Evolutionary conservation across 345 rosid genomes (phyloP).

Genomic region (Brassica juncea): DNA sequence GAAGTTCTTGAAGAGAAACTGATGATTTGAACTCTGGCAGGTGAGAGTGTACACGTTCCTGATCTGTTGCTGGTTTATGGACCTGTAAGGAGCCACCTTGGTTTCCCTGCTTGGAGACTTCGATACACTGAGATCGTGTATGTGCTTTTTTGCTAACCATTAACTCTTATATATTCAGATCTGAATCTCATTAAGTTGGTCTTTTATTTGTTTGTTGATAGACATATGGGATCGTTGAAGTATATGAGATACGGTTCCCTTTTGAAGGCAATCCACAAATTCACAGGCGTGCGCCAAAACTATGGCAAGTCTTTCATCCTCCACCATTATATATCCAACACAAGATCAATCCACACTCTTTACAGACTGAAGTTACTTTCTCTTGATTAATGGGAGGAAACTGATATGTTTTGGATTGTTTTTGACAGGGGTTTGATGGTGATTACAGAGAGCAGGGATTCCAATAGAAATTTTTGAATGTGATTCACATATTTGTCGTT

Average conservation of each 20-base stretch:
- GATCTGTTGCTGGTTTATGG: conserved; percentile 86
- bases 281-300: conserved; percentile 75
- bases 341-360: not conserved
- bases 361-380: not conserved
- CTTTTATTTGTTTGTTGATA: conserved; percentile 35
- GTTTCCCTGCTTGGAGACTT: conserved; percentile 96
- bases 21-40: conserved; percentile 44
- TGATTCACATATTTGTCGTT: conserved; percentile 1
- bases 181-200: conserved; percentile 11
- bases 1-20: not conserved
- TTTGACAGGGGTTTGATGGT: conserved; percentile 32
- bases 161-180: not conserved
- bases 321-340: not conserved
- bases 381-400: not conserved
- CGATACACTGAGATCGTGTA: conserved; percentile 87
- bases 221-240: conserved; percentile 72
- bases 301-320: conserved; percentile 57
- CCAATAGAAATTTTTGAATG: conserved; percentile 8
- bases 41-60: conserved; percentile 67
- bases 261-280: conserved; percentile 69
- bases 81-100: conserved; percentile 82
- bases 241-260: conserved; percentile 52
- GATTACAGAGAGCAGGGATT: conserved; percentile 19
- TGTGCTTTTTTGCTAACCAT: conserved; percentile 27
- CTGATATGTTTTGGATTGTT: conserved; percentile 4